A percentile compares a stretch with the other conserved stretches of the same genome.
These are phyloP conservation scores for Acidiella bohemica DNA, from an alignment of 495 filamentous ascomycete genomes.

Conservation along the genomic window DNA sequence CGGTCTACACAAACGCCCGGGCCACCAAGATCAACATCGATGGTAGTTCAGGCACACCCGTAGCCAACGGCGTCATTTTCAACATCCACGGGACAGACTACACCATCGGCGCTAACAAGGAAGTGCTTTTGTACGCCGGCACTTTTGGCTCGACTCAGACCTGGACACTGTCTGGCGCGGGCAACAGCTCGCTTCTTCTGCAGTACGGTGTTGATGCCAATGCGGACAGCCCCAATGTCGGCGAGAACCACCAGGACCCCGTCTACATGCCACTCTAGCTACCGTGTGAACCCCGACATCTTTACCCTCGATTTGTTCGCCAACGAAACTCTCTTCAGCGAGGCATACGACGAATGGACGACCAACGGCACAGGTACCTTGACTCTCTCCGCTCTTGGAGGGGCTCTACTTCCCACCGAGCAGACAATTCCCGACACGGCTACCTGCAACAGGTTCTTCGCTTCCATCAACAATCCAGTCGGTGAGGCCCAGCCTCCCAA, in stretches of 20 bases:
- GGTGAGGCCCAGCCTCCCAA: no score
- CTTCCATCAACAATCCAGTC: no score
- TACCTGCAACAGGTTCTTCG: neutral
- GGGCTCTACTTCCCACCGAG: neutral
- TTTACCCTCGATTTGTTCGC: conserved; percentile 5
- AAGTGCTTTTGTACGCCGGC: conserved; percentile 43
- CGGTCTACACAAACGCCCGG: conserved; percentile 6
- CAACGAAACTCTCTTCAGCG: conserved; percentile 2
- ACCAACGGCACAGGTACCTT: neutral
- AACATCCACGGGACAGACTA: conserved; percentile 17
- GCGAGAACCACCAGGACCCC: conserved; percentile 22
- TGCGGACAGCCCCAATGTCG: conserved; percentile 10
- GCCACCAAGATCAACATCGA: conserved; percentile 13
- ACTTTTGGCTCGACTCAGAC: conserved; percentile 41
- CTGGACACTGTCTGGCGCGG: conserved; percentile 46
- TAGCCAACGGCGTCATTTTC: conserved; percentile 10
- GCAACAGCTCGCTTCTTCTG: conserved; percentile 29
- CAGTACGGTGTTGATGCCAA: conserved; percentile 28
- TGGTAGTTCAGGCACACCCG: neutral
- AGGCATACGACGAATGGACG: neutral
- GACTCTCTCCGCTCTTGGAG: neutral
- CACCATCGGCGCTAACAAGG: conserved; percentile 23
- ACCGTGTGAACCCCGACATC: neutral
- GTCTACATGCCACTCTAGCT: conserved; percentile 8
- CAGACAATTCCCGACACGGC: conserved; percentile 2